Evolutionary conservation across 1,139 yeast species (phyloP), one percentile per base, ranked within the genome.

Genomic region (Zygotorulaspora mrakii): DNA sequence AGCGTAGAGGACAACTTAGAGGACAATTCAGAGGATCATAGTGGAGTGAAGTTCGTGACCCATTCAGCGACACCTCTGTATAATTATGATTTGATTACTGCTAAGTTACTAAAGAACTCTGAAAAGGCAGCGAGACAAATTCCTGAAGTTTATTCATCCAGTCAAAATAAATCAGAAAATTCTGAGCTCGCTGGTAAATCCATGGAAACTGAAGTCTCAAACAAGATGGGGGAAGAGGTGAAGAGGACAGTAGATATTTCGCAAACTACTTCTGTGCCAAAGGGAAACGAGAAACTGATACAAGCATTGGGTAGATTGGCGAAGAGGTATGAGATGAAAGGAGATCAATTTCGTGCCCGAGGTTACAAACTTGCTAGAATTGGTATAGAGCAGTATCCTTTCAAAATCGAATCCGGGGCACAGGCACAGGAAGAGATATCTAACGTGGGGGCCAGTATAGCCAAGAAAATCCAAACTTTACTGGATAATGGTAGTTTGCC

Each of bases 301-400:
- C 53, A 59, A 2, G 52, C 65, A 1, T 59, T 77, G 21, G 50
- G 61, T 4, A 57, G 61, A 35, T 54, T 76, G 54, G 64, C 66
- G n/a, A 52, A 60, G 8, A 65, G 68, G 33, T 66, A 73, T 40
- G 54, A 61, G 28, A 50, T 61, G 0, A 59, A 61, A 33, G 74
- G 74, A 3, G 74, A 73, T 22, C 51, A 50, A 18, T 75, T 65
- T 53, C 62, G 74, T 26, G 65, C 67, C 1, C 60, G 66, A 33
- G 68, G 76, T n/a, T 79, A 79, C 47, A 59, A 65, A 24, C 60
- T 66, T 12, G 83, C 82, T 0, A 63, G 71, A 26, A 58, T 61
- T 3, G 57, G 72, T 0, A 42, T 59, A 70, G 35, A 64, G 22
- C 52, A 57, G 2, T 49, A 57, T 5, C 52, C 50, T 1, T 49